Evolutionary conservation across 805 yeast species (phyloP).

Genomic region (Hanseniaspora meyeri): DNA sequence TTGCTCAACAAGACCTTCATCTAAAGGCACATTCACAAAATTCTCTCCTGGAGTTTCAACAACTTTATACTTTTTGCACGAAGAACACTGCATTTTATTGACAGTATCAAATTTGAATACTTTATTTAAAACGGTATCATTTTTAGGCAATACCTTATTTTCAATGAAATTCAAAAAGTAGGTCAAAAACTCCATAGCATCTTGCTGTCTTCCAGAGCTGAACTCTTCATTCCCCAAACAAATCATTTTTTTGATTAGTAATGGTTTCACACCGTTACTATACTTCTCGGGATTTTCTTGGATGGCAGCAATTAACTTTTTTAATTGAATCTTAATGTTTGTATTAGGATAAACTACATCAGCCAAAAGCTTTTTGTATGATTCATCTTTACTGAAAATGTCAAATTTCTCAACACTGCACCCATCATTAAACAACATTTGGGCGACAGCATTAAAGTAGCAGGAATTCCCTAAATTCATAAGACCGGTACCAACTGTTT

Average conservation of each 20-base stretch:
- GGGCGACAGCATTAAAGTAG: constrained; percentile 72
- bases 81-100: constrained; percentile 42
- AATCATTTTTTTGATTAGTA: constrained; percentile 58
- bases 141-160: constrained; percentile 27
- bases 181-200: constrained; percentile 78
- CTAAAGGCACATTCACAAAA: constrained; percentile 39
- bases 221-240: constrained; percentile 77
- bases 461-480: constrained; percentile 89
- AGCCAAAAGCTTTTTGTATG: constrained; percentile 32
- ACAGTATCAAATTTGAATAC: constrained; percentile 53
- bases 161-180: constrained; percentile 57
- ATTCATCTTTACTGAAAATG: not conserved
- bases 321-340: constrained; percentile 61
- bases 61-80: constrained; percentile 51
- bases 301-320: constrained; percentile 71
- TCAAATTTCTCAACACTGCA: constrained; percentile 13
- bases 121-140: constrained; percentile 35
- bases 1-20: constrained; percentile 35
- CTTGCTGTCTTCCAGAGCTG: constrained; percentile 80
- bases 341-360: constrained; percentile 42
- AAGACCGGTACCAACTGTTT: constrained; percentile 61
- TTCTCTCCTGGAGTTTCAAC: constrained; percentile 46
- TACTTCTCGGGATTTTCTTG: constrained; percentile 35
- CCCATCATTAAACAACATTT: constrained; percentile 43
- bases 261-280: constrained; percentile 68